Evolutionary conservation across 176 grass and related monocot species (phyloP).

Genomic region (Saccharum officinarum): DNA sequence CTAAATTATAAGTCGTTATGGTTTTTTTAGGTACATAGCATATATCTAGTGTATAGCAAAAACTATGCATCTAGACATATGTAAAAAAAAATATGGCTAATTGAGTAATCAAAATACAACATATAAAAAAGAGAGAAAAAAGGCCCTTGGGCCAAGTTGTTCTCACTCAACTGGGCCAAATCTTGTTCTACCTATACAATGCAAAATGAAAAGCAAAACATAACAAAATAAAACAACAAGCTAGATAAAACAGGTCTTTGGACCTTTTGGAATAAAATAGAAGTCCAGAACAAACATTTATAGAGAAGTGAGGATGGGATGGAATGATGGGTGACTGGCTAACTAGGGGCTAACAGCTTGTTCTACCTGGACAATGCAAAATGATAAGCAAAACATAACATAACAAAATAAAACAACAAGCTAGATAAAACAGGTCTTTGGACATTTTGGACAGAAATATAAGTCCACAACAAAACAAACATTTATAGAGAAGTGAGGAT

Average conservation of each 20-base stretch:
- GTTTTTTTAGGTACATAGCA: no score
- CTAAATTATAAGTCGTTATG: no score
- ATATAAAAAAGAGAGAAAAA: no score
- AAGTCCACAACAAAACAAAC: not conserved
- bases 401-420: not conserved
- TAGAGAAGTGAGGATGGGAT: not conserved
- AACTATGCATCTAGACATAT: no score
- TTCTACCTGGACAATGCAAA: not conserved
- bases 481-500: not conserved
- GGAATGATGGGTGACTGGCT: not conserved
- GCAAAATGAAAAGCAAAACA: not conserved
- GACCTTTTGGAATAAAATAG: not conserved
- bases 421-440: not conserved
- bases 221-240: not conserved
- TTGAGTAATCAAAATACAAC: no score
- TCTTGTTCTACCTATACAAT: not conserved
- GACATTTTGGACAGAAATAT: not conserved
- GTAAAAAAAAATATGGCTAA: no score
- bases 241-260: not conserved
- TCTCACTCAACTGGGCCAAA: no score
- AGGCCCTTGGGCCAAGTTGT: no score
- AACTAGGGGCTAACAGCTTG: not conserved
- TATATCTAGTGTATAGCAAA: no score
- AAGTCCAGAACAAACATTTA: not conserved
- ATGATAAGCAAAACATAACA: not conserved